These are phyloP conservation scores for Castanea mollissima DNA, from an alignment of 306 rosid species.

Conservation along the genomic window DNA sequence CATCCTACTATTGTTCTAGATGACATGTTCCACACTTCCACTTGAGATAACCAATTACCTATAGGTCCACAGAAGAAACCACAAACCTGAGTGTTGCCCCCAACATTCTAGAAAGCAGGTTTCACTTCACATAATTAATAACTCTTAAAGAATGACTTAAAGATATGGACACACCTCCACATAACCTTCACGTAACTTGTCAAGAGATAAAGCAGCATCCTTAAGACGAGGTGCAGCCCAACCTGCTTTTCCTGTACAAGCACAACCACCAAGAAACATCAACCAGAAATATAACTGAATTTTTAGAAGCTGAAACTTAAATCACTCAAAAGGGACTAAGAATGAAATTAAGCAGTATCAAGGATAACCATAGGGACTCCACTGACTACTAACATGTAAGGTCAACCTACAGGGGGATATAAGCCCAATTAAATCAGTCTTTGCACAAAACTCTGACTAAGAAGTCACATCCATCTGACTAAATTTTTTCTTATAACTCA, in stretches of 20 bases:
- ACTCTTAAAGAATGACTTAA: not conserved
- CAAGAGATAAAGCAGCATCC: slow-evolving; percentile 79
- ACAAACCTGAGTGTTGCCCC: not conserved
- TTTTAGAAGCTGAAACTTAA: slow-evolving; percentile 14
- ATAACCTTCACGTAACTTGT: slow-evolving; percentile 83
- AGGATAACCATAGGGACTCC: slow-evolving; percentile 4
- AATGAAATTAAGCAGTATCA: not conserved
- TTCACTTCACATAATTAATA: not conserved
- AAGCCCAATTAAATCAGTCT: not conserved
- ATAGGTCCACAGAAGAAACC: not conserved
- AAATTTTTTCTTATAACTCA: slow-evolving; percentile 5
- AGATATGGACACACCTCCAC: slow-evolving; percentile 60
- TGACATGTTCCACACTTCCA: not conserved
- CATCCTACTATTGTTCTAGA: slow-evolving; percentile 8
- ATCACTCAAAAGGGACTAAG: not conserved
- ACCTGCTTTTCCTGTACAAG: slow-evolving; percentile 64
- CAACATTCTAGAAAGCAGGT: not conserved
- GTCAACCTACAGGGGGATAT: not conserved
- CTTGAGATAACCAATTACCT: not conserved
- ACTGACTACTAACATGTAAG: not conserved
- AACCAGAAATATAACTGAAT: slow-evolving; percentile 1
- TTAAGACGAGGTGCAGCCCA: slow-evolving; percentile 97
- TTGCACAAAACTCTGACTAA: not conserved
- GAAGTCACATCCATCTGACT: not conserved
- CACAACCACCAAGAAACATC: slow-evolving; percentile 22